phyloP scores from a whole-genome alignment of 1,284 basidiomycete genomes.

The Rhodotorula glutinis region DNA sequence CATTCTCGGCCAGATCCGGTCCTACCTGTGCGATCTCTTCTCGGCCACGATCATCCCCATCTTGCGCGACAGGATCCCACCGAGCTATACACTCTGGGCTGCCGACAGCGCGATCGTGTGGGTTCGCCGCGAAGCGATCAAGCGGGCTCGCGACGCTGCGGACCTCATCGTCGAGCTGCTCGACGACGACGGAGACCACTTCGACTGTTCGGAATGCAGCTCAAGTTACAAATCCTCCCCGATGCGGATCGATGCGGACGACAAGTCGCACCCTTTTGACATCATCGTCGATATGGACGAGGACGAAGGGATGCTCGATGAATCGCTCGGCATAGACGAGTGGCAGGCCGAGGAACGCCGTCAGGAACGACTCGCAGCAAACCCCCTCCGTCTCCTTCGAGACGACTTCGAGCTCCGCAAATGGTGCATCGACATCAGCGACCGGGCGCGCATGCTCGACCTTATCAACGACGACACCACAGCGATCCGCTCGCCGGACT shows the following conservation, averaged over 20 bases:
- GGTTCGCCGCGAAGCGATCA: slow-evolving; percentile 15
- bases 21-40: slow-evolving; percentile 29
- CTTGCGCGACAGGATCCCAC: slow-evolving; percentile 3
- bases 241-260: neutral
- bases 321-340: neutral
- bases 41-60: slow-evolving; percentile 7
- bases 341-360: slow-evolving; percentile 9
- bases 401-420: slow-evolving; percentile 23
- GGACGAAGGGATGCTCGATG: neutral
- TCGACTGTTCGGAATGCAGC: slow-evolving; percentile 7
- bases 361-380: slow-evolving; percentile 3
- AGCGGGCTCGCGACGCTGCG: slow-evolving; percentile 9
- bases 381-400: slow-evolving; percentile 15
- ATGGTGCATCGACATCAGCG: slow-evolving; percentile 23
- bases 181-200: slow-evolving; percentile 22
- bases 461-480: neutral
- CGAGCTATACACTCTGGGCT: slow-evolving; percentile 27
- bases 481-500: slow-evolving; percentile 6
- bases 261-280: neutral
- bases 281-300: neutral
- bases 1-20: slow-evolving; percentile 25
- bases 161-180: slow-evolving; percentile 22
- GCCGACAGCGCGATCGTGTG: slow-evolving; percentile 18
- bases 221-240: neutral
- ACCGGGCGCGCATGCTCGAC: slow-evolving; percentile 7